These are phyloP conservation scores for Ophiognomonia clavigignenti-juglandacearum DNA, from an alignment of 2,329 filamentous ascomycete species.

Conservation along the genomic window DNA sequence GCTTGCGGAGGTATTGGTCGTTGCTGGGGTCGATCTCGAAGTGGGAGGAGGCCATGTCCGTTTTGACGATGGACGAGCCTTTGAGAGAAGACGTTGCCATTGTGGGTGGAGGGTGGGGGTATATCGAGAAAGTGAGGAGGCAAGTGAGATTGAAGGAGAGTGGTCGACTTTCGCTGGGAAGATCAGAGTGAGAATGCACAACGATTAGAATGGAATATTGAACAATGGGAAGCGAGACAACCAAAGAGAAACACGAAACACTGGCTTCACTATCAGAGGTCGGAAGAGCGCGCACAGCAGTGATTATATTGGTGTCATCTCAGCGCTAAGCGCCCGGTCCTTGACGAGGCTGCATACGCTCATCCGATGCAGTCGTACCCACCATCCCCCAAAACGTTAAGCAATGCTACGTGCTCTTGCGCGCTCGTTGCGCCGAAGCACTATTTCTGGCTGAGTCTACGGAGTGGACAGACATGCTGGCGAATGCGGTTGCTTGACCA, in stretches of 20 bases:
- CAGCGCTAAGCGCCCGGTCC: constrained; percentile 5
- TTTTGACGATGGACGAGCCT: constrained; percentile 6
- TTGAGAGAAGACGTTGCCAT: constrained; percentile 11
- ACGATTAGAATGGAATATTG: background rate
- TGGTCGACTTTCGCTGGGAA: too few species aligned
- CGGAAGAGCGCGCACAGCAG: background rate
- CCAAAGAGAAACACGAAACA: constrained; percentile 7
- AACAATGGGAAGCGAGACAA: constrained; percentile 2
- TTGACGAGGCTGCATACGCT: background rate
- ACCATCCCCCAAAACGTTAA: background rate
- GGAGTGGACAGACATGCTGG: background rate
- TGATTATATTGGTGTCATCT: background rate
- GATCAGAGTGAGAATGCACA: too few species aligned
- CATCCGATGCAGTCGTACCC: background rate
- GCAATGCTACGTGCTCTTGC: background rate
- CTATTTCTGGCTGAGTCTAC: background rate
- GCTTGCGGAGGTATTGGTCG: constrained; percentile 27
- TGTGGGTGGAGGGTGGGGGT: background rate
- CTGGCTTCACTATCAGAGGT: background rate
- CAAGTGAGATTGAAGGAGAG: too few species aligned
- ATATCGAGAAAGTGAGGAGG: constrained; percentile 1
- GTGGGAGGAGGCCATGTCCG: constrained; percentile 35
- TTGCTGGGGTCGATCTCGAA: constrained; percentile 44
- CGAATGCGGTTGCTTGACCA: background rate
- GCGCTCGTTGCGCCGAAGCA: background rate